Percentiles rank a stretch among this genome's conserved stretches.
Conservation (phyloP, 495 filamentous ascomycete species). For the Aspergillus olivimuriae region DNA sequence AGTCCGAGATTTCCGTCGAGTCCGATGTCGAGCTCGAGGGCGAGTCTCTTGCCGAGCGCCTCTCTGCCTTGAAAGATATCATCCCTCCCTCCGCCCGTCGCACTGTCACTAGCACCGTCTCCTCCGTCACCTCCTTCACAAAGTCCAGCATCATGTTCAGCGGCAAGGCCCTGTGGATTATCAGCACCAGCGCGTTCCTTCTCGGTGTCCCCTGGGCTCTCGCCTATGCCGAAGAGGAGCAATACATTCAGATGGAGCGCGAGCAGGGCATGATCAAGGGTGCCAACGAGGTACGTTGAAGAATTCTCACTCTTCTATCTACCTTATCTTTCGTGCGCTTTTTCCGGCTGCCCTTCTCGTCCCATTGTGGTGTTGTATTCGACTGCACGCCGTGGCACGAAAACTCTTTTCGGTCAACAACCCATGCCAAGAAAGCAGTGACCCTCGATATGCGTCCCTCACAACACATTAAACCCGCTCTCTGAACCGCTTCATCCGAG, state of each 20-base stretch:
- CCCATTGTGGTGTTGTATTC: background rate
- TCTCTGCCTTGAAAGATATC: conserved; percentile 85
- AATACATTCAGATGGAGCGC: conserved; percentile 91
- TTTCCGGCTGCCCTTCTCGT: background rate
- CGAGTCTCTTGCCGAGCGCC: conserved; percentile 69
- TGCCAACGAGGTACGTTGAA: conserved; percentile 56
- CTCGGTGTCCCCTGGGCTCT: conserved; percentile 90
- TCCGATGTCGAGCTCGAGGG: conserved; percentile 38
- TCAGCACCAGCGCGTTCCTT: conserved; percentile 81
- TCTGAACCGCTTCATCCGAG: background rate
- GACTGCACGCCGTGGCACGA: conserved; percentile 2
- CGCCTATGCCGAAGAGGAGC: conserved; percentile 90
- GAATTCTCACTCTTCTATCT: background rate
- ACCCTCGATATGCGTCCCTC: background rate
- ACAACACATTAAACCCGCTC: background rate
- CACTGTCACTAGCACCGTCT: conserved; percentile 53
- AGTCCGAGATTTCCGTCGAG: conserved; percentile 51
- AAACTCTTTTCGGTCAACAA: conserved; percentile 6
- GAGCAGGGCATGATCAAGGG: conserved; percentile 93
- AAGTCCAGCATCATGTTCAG: conserved; percentile 57
- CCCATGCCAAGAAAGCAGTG: background rate
- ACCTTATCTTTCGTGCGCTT: background rate
- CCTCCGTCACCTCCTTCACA: conserved; percentile 50
- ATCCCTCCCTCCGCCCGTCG: conserved; percentile 78
- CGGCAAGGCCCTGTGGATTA: conserved; percentile 80